These are phyloP conservation scores for Earliella scabrosa DNA, from an alignment of 1,284 basidiomycete genomes.

Conservation along the genomic window DNA sequence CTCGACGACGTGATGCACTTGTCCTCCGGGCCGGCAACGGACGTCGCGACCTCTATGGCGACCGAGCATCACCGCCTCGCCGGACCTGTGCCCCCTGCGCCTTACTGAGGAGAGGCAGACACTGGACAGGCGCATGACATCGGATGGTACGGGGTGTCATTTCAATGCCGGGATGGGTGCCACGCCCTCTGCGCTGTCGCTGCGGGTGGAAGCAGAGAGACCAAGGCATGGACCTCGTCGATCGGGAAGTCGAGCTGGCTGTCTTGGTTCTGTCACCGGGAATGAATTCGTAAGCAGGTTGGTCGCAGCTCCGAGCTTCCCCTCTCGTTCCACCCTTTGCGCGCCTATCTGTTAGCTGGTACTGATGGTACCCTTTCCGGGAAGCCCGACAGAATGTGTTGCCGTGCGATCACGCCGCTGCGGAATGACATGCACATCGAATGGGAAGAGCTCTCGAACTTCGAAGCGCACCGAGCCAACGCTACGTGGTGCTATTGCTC, in stretches of 20 bases:
- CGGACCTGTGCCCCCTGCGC: constrained; percentile 6
- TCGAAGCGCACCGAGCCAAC: not conserved
- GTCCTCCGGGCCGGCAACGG: constrained; percentile 9
- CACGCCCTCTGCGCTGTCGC: not conserved
- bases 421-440: not conserved
- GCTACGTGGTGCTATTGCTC: no score
- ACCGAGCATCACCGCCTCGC: constrained; percentile 17
- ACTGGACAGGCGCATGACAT: constrained; percentile 4
- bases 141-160: not conserved
- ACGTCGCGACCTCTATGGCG: constrained; percentile 21
- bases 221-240: not conserved
- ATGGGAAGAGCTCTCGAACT: not conserved
- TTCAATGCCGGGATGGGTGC: constrained; percentile 4
- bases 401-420: constrained; percentile 8
- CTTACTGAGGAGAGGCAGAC: not conserved
- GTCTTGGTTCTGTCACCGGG: no score
- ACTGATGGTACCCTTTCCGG: not conserved
- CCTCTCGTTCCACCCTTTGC: not conserved
- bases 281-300: not conserved
- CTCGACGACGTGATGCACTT: constrained; percentile 19
- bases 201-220: not conserved
- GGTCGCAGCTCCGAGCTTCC: no score
- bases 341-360: not conserved
- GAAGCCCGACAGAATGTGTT: not conserved
- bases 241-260: not conserved